A percentile compares a stretch with the other conserved stretches of the same genome.
Conservation (phyloP, 2,329 filamentous ascomycete genomes). For the Dothistroma pini region DNA sequence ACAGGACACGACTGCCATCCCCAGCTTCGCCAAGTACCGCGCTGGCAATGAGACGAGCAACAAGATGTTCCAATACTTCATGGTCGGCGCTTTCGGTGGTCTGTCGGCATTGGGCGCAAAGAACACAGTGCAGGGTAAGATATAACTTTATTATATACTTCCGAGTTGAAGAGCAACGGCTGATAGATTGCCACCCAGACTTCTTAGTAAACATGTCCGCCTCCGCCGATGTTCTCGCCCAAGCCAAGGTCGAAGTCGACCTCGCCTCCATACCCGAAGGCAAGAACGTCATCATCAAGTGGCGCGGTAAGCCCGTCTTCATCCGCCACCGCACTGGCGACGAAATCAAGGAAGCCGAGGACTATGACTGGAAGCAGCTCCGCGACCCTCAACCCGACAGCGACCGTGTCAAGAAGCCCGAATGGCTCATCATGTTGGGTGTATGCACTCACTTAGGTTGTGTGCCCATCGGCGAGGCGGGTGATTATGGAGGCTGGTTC, state of each 20-base stretch:
- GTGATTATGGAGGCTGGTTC: conserved; percentile 99
- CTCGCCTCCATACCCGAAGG: conserved; percentile 90
- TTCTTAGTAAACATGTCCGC: conserved; percentile 99
- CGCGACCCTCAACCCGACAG: conserved; percentile 88
- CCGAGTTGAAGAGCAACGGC: conserved; percentile 5
- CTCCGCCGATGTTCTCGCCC: conserved; percentile 95
- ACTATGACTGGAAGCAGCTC: conserved; percentile 74
- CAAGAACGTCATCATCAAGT: conserved; percentile 99
- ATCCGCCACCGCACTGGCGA: conserved; percentile 92
- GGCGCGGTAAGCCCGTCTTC: conserved; percentile 99
- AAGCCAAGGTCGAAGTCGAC: conserved; percentile 99
- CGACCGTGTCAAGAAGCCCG: conserved; percentile 94
- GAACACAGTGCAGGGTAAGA: conserved; percentile 93
- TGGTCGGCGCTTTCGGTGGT: conserved; percentile 93
- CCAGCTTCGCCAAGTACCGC: conserved; percentile 85
- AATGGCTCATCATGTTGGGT: conserved; percentile 99
- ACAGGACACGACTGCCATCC: conserved; percentile 65
- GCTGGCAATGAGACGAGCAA: conserved; percentile 68
- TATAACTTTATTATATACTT: background rate
- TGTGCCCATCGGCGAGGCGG: conserved; percentile 97
- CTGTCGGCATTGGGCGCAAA: conserved; percentile 91
- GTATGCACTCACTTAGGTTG: conserved; percentile 99
- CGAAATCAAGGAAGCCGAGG: conserved; percentile 94
- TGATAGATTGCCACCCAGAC: conserved; percentile 55
- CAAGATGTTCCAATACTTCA: conserved; percentile 94